phyloP scores from a whole-genome alignment of 805 yeast species.

The Saturnispora hagleri region DNA sequence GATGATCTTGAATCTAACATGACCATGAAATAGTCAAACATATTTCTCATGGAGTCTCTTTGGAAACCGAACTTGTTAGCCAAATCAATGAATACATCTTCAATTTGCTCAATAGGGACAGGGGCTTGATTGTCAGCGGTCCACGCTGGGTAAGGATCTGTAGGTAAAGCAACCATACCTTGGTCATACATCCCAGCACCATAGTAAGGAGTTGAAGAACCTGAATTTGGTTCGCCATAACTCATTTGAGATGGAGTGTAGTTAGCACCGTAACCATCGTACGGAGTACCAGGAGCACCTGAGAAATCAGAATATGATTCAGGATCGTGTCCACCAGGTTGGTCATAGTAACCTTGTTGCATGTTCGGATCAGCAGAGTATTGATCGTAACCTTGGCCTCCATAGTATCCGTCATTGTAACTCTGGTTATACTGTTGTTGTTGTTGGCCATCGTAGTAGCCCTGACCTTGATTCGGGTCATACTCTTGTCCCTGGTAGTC shows the following conservation, averaged over 20 bases:
- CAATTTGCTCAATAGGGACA: slow-evolving; percentile 73
- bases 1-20: slow-evolving; percentile 75
- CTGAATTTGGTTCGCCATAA: slow-evolving; percentile 81
- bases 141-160: slow-evolving; percentile 99
- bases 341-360: slow-evolving; percentile 46
- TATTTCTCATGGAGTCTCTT: slow-evolving; percentile 87
- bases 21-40: slow-evolving; percentile 83
- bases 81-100: slow-evolving; percentile 76
- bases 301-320: slow-evolving; percentile 55
- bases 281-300: slow-evolving; percentile 58
- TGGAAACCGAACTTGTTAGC: slow-evolving; percentile 83
- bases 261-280: slow-evolving; percentile 47
- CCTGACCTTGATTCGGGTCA: slow-evolving; percentile 33
- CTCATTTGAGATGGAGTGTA: slow-evolving; percentile 78
- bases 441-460: slow-evolving; percentile 32
- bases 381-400: slow-evolving; percentile 20
- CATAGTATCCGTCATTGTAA: slow-evolving; percentile 10
- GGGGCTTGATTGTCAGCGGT: slow-evolving; percentile 93
- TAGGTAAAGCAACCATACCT: slow-evolving; percentile 57
- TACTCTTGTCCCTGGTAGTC: slow-evolving; percentile 41
- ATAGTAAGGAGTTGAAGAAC: slow-evolving; percentile 84
- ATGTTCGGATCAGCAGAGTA: slow-evolving; percentile 28
- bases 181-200: slow-evolving; percentile 32
- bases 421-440: slow-evolving; percentile 11
- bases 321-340: slow-evolving; percentile 40